Evolutionary conservation across 2,329 filamentous ascomycete species (phyloP).

Genomic region (Pseudogymnoascus verrucosus): DNA sequence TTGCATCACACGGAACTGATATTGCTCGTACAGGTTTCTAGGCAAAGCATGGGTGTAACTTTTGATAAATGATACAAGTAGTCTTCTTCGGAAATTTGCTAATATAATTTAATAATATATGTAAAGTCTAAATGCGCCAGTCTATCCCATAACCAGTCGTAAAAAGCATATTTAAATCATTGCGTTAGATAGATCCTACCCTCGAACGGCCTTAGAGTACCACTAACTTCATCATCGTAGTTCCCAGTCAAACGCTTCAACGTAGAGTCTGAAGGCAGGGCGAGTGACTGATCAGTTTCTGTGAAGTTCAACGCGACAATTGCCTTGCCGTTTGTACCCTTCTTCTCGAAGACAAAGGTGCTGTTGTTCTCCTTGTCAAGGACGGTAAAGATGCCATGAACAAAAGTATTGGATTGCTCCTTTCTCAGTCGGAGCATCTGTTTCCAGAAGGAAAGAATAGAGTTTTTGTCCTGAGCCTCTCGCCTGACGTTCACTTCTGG

Average conservation of each 20-base stretch:
- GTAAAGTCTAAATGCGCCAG: constrained; percentile 1
- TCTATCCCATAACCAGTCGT: not conserved
- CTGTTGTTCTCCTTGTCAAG: constrained; percentile 39
- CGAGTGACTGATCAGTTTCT: constrained; percentile 23
- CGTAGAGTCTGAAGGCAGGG: not conserved
- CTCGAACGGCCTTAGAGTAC: not conserved
- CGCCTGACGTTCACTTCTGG: constrained; percentile 46
- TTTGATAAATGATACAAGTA: not conserved
- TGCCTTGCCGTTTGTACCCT: constrained; percentile 25
- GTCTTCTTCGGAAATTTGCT: not conserved
- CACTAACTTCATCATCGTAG: constrained; percentile 4
- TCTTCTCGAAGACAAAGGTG: constrained; percentile 40
- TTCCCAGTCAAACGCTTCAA: not conserved
- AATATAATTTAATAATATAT: not conserved
- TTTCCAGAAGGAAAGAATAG: constrained; percentile 25
- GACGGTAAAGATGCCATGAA: constrained; percentile 51
- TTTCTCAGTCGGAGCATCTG: constrained; percentile 23
- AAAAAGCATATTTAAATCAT: not conserved
- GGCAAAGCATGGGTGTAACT: not conserved
- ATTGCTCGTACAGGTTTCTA: not conserved
- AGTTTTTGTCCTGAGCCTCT: constrained; percentile 31
- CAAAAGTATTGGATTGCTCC: constrained; percentile 51
- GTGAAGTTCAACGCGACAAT: constrained; percentile 43
- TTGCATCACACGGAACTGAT: not conserved
- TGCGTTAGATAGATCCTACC: not conserved